Conservation (phyloP, 306 rosid species). For the Lagenaria siceraria region DNA sequence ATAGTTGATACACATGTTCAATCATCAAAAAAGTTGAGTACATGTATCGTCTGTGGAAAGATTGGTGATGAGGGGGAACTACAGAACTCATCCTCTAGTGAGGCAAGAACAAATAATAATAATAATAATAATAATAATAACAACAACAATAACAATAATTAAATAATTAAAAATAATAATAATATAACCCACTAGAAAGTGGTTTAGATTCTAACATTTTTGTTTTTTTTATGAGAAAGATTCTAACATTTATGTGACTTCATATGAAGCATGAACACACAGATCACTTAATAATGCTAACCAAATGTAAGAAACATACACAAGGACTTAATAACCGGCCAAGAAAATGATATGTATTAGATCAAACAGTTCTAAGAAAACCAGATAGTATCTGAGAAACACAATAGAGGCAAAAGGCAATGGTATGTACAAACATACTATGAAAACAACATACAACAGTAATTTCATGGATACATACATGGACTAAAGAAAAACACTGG, state of each 20-base stretch:
- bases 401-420: not conserved
- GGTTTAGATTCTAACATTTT: not conserved
- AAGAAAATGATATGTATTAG: not conserved
- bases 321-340: not conserved
- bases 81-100: not conserved
- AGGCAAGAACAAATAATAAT: not conserved
- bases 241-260: not conserved
- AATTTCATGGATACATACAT: not conserved
- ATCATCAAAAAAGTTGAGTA: not conserved
- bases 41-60: not conserved
- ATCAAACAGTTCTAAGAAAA: not conserved
- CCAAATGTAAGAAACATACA: not conserved
- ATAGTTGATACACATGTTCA: not conserved
- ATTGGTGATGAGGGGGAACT: not conserved
- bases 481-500: not conserved
- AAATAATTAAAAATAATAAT: too few species aligned
- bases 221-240: too few species aligned
- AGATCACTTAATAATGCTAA: not conserved
- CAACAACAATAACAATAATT: too few species aligned
- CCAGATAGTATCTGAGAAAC: not conserved
- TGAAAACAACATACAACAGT: not conserved
- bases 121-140: too few species aligned
- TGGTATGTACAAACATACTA: not conserved
- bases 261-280: not conserved
- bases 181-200: constrained; percentile 4